phyloP scores from a whole-genome alignment of 352 stramenopile genomes.

The Phytophthora sp. region DNA sequence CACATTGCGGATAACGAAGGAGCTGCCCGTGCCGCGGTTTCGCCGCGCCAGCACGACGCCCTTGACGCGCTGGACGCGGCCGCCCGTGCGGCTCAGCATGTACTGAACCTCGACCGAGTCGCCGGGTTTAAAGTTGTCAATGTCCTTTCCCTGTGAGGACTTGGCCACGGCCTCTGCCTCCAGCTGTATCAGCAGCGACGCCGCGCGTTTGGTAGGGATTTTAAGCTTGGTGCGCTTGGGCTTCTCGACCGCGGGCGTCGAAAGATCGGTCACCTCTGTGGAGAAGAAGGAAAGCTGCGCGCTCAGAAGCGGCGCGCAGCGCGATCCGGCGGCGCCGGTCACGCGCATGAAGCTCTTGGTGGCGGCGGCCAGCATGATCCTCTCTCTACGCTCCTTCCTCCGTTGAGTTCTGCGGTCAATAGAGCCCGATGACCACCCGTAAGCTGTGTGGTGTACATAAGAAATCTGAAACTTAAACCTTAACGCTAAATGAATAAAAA shows the following conservation, averaged over 20 bases:
- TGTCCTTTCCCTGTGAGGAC: conserved; percentile 62
- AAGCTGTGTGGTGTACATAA: conserved; percentile 22
- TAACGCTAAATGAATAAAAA: too few relatives aligned
- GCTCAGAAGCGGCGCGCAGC: conserved; percentile 38
- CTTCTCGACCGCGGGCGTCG: conserved; percentile 22
- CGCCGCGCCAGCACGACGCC: conserved; percentile 81
- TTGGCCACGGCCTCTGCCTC: conserved; percentile 75
- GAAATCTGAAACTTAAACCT: not conserved
- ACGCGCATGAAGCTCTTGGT: conserved; percentile 58
- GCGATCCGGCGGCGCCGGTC: conserved; percentile 34
- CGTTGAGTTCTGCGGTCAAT: conserved; percentile 31
- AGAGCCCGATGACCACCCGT: conserved; percentile 25
- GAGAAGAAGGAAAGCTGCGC: conserved; percentile 51
- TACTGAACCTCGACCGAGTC: conserved; percentile 87
- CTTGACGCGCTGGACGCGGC: conserved; percentile 78
- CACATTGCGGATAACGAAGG: conserved; percentile 88
- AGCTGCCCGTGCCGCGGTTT: conserved; percentile 84
- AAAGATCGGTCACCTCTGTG: conserved; percentile 25
- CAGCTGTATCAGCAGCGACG: conserved; percentile 71
- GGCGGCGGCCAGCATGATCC: conserved; percentile 60
- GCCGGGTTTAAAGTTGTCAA: conserved; percentile 76
- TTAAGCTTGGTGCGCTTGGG: conserved; percentile 80
- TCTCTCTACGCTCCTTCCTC: conserved; percentile 3
- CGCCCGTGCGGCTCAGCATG: conserved; percentile 73
- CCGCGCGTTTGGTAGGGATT: conserved; percentile 77